These are phyloP conservation scores for Aspergillus saccharolyticus DNA, from an alignment of 495 filamentous ascomycete genomes.

Conservation along the genomic window DNA sequence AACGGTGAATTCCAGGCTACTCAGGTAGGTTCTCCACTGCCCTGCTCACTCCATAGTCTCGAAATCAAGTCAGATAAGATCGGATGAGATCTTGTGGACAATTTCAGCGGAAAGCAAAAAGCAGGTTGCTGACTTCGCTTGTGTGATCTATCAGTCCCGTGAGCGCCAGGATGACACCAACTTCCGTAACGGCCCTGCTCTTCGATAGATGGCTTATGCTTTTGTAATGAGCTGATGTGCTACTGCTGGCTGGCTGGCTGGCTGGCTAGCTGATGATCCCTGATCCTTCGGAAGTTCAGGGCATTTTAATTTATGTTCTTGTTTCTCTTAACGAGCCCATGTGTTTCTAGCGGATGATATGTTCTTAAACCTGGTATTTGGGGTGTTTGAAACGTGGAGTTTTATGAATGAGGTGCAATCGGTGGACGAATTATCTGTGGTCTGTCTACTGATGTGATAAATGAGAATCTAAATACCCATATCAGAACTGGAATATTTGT, in stretches of 20 bases:
- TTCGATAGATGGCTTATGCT: background rate
- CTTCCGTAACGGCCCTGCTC: conserved; percentile 24
- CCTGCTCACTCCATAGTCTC: too few species aligned
- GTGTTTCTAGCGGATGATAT: background rate
- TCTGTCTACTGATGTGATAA: background rate
- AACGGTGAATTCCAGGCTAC: conserved; percentile 63
- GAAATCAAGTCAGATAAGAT: too few species aligned
- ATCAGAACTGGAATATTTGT: background rate
- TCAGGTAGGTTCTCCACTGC: conserved; percentile 47
- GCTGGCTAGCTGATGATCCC: background rate
- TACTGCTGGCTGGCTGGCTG: conserved; percentile 3
- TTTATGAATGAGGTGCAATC: background rate
- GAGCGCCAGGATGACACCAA: conserved; percentile 34
- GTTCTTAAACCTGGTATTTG: background rate
- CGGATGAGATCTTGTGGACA: too few species aligned
- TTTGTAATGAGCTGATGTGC: background rate
- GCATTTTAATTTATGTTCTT: background rate
- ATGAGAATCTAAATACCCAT: background rate
- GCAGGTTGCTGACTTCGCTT: too few species aligned
- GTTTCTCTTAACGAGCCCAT: background rate
- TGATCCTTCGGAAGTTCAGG: background rate
- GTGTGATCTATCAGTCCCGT: conserved; percentile 17
- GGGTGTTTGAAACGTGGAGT: background rate
- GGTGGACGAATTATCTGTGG: background rate
- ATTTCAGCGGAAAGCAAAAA: too few species aligned